These are phyloP conservation scores for Tricharina praecox DNA, from an alignment of 495 filamentous ascomycete species.

Conservation along the genomic window DNA sequence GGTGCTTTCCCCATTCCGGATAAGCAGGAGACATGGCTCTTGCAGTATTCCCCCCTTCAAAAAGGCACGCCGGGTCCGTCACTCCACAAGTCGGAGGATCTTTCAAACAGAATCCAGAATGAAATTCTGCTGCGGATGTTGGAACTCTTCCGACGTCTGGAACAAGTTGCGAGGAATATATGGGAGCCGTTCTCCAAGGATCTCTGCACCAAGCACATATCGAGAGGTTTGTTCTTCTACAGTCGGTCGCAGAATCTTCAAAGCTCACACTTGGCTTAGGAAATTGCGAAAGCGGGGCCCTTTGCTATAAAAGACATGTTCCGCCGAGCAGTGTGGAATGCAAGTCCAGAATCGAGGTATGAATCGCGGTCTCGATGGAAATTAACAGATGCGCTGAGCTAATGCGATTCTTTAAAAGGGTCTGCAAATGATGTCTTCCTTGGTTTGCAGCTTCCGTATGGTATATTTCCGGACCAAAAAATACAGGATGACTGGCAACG, in stretches of 20 bases:
- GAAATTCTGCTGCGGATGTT: neutral
- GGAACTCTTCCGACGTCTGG: neutral
- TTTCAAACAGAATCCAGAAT: too few species aligned
- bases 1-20: neutral
- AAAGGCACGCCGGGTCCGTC: too few species aligned
- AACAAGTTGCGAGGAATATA: neutral
- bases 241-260: too few species aligned
- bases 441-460: neutral
- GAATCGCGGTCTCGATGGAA: too few species aligned
- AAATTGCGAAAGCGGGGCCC: too few species aligned
- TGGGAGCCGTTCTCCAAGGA: neutral
- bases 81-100: too few species aligned
- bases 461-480: neutral
- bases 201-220: too few species aligned
- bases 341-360: neutral
- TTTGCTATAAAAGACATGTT: neutral
- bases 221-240: too few species aligned
- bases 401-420: too few species aligned
- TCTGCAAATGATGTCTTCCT: neutral
- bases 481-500: too few species aligned
- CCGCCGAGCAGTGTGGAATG: neutral
- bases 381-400: too few species aligned
- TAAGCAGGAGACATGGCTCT: neutral
- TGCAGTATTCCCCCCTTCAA: conserved; percentile 1
- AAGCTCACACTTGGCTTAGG: too few species aligned